Percentiles rank a stretch among this genome's conserved stretches.
phyloP scores from a whole-genome alignment of 2,329 filamentous ascomycete species.

The Hypoxylon rubiginosum region DNA sequence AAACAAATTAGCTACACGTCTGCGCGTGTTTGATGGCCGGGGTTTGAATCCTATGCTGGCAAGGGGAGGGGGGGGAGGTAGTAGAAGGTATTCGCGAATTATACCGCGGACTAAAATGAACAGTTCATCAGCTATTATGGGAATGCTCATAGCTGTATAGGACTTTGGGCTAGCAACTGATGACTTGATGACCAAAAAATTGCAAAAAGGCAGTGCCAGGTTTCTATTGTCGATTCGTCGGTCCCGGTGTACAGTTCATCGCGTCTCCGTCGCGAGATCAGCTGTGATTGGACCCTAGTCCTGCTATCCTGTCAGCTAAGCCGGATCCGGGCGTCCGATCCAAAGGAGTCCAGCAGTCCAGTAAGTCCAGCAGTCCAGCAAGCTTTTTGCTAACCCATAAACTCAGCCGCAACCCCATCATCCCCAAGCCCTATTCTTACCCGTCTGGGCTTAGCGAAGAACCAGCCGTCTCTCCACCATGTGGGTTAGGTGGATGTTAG shows the following conservation, averaged over 20 bases:
- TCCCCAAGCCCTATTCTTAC: constrained; percentile 29
- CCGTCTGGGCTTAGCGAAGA: constrained; percentile 25
- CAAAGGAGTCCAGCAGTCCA: constrained; percentile 5
- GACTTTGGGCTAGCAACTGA: background rate
- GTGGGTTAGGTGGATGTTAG: constrained; percentile 35
- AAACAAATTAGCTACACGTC: background rate
- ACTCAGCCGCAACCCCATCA: constrained; percentile 39
- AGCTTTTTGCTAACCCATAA: constrained; percentile 9
- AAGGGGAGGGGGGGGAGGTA: no score
- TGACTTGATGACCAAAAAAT: constrained; percentile 8
- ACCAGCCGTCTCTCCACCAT: constrained; percentile 18
- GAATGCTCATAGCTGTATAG: background rate
- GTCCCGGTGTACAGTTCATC: constrained; percentile 32
- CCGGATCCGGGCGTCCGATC: constrained; percentile 21
- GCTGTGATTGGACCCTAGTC: constrained; percentile 20
- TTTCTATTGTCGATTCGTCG: constrained; percentile 31
- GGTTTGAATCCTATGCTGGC: background rate
- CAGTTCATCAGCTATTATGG: background rate
- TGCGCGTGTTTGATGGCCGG: background rate
- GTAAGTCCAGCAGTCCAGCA: background rate
- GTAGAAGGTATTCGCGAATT: background rate
- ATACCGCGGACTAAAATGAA: background rate
- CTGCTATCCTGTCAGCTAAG: constrained; percentile 26
- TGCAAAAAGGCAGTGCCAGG: constrained; percentile 23
- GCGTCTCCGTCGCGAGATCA: constrained; percentile 17